Evolutionary conservation across 805 yeast species (phyloP), one percentile per base, ranked within the genome.

Genomic region (Kregervanrija fluxuum): DNA sequence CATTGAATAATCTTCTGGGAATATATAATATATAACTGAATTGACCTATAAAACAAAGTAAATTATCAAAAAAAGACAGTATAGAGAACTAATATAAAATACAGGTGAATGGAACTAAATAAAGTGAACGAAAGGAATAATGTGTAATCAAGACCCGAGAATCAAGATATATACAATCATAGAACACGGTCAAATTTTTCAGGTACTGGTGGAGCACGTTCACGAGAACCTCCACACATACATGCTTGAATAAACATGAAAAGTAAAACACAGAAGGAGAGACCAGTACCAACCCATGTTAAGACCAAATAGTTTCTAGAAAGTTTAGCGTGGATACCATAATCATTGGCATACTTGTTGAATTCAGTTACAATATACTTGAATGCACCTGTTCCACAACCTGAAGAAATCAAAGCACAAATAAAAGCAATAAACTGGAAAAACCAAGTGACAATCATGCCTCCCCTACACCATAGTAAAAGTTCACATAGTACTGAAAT

Each of bases 371-470:
- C 63, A 48, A 81, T 69, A 44, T 69, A 69, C 5, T 65, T 45
- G 65, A 67, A 82, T n/a, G 75, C 67, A 13, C 81, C 93, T 0
- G 91, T 83, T 30, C 83, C 49, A 34, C 47, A 36, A 38, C 48
- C 57, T 1, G 55, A 43, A 5, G 52, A 44, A 6, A 56, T 34
- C 1, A 56, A 3, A 1, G 60, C 52, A 1, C 54, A 15, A 3
- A 51, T 8, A 14, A 47, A 48, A 14, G 51, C 50, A 5, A 53
- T 13, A 10, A 35, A 31, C 35, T 51, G 52, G 32, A 71, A 64
- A 54, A 72, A 73, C 8, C 40, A 31, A 9, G 43, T 38, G n/a
- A 45, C n/a, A 8, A 41, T 28, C 11, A 35, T 28, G 17, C 50
- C 43, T 1, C 48, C 48, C 10, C 32, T 17, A 33, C 42, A 44